Percentiles rank a stretch among this genome's conserved stretches.
Conservation (phyloP, 371 early-diverging fungal species). For the Syncephalastrum monosporum region DNA sequence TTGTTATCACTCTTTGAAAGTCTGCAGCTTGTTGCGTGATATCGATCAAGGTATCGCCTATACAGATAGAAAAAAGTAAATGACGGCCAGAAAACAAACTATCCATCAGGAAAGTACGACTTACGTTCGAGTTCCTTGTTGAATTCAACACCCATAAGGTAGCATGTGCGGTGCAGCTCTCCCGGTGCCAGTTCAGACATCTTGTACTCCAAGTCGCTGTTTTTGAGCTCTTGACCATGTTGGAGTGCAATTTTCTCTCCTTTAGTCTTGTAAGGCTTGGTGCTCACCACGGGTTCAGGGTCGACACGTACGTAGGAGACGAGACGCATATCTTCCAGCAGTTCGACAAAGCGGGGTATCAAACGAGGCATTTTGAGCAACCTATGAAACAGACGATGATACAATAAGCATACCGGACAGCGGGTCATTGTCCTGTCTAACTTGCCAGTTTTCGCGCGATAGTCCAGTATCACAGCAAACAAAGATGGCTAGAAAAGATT, state of each 20-base stretch:
- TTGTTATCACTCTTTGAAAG: too few relatives aligned
- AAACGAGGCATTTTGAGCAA: constrained; percentile 27
- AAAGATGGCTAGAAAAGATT: constrained; percentile 19
- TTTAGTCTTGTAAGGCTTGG: constrained; percentile 14
- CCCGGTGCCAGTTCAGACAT: constrained; percentile 25
- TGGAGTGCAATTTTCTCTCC: constrained; percentile 21
- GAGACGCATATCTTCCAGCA: constrained; percentile 17
- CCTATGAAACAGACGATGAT: constrained; percentile 13
- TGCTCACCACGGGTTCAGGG: too few relatives aligned
- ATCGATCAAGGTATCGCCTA: too few relatives aligned
- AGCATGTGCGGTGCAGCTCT: constrained; percentile 18
- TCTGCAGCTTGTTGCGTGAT: too few relatives aligned
- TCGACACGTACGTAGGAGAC: background rate
- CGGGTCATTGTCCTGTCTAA: too few relatives aligned
- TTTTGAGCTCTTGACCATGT: constrained; percentile 8
- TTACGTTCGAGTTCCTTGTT: background rate
- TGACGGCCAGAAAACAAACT: too few relatives aligned
- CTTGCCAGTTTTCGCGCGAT: constrained; percentile 36
- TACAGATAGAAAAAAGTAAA: too few relatives aligned
- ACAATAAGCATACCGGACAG: too few relatives aligned
- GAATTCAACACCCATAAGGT: constrained; percentile 28
- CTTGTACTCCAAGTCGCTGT: constrained; percentile 1
- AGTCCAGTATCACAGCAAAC: constrained; percentile 15
- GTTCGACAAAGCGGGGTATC: constrained; percentile 27
- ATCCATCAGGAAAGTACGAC: background rate